phyloP scores from a whole-genome alignment of 768 basidiomycete species.

The Lyophyllum decastes region DNA sequence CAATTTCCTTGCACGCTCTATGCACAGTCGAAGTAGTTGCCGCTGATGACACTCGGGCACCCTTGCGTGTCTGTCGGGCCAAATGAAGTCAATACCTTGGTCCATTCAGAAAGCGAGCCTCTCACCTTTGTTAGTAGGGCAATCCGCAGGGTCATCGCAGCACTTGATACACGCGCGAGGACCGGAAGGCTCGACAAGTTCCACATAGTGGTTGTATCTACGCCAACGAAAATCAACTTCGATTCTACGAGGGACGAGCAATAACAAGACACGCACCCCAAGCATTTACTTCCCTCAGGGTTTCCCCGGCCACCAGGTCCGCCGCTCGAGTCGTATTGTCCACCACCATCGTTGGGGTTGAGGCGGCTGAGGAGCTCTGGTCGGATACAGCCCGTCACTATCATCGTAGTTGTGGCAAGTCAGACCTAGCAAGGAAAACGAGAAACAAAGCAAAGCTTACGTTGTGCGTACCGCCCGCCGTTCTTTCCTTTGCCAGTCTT shows the following conservation, averaged over 20 bases:
- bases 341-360: slow-evolving; percentile 49
- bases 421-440: background rate
- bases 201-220: slow-evolving; percentile 62
- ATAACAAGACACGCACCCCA: slow-evolving; percentile 36
- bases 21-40: slow-evolving; percentile 55
- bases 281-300: slow-evolving; percentile 50
- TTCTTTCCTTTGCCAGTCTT: slow-evolving; percentile 40
- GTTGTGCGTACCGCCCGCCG: slow-evolving; percentile 44
- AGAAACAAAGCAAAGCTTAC: slow-evolving; percentile 28
- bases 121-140: slow-evolving; percentile 50
- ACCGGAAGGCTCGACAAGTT: slow-evolving; percentile 54
- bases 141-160: slow-evolving; percentile 55
- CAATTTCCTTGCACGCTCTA: slow-evolving; percentile 22
- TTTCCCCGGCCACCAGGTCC: slow-evolving; percentile 52
- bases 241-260: background rate
- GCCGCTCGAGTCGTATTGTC: slow-evolving; percentile 62
- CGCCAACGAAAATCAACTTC: background rate
- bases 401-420: background rate
- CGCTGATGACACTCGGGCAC: slow-evolving; percentile 52
- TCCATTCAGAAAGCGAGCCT: background rate
- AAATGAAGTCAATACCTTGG: background rate
- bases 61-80: slow-evolving; percentile 42
- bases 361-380: slow-evolving; percentile 43
- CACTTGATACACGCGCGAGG: slow-evolving; percentile 58
- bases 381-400: slow-evolving; percentile 60